A percentile compares a stretch with the other conserved stretches of the same genome.
Conservation (phyloP, 352 stramenopile species). For the Globisporangium nagaii region DNA sequence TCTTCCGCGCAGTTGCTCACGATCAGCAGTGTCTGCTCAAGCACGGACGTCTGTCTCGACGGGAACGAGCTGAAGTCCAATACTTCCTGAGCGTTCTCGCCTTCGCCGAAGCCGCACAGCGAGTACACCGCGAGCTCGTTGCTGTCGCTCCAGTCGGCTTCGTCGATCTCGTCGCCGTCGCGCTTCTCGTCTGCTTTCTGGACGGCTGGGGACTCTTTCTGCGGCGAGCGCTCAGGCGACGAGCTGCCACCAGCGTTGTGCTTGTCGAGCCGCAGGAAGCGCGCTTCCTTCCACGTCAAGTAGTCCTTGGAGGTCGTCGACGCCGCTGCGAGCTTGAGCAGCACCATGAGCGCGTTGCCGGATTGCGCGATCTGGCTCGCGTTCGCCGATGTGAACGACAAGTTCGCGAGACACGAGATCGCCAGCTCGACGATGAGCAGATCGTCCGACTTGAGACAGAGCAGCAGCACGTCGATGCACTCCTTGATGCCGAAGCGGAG, state of each 20-base stretch:
- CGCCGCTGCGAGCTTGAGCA: slow-evolving; percentile 46
- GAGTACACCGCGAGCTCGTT: slow-evolving; percentile 9
- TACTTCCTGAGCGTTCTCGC: slow-evolving; percentile 19
- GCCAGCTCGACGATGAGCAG: slow-evolving; percentile 59
- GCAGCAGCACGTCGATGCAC: slow-evolving; percentile 47
- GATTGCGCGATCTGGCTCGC: slow-evolving; percentile 36
- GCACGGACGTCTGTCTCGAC: slow-evolving; percentile 41
- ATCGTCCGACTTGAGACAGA: slow-evolving; percentile 48
- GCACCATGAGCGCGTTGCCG: slow-evolving; percentile 23
- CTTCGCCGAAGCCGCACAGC: slow-evolving; percentile 1
- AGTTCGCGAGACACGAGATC: slow-evolving; percentile 54
- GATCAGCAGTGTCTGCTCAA: slow-evolving; percentile 64
- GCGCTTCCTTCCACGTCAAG: slow-evolving; percentile 42
- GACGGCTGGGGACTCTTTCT: slow-evolving; percentile 5
- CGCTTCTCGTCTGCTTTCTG: background rate
- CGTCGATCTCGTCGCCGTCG: slow-evolving; percentile 5
- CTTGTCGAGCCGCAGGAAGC: slow-evolving; percentile 15
- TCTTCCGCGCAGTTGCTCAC: slow-evolving; percentile 63
- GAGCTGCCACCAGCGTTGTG: background rate
- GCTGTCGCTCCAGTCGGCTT: slow-evolving; percentile 2
- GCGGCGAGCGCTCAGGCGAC: slow-evolving; percentile 1
- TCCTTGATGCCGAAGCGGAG: slow-evolving; percentile 55
- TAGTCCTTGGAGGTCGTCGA: slow-evolving; percentile 41
- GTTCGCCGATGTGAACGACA: slow-evolving; percentile 53
- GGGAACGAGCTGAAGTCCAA: slow-evolving; percentile 60